Evolutionary conservation across 1,284 basidiomycete species (phyloP).

Genomic region (Takashimella tepidaria): DNA sequence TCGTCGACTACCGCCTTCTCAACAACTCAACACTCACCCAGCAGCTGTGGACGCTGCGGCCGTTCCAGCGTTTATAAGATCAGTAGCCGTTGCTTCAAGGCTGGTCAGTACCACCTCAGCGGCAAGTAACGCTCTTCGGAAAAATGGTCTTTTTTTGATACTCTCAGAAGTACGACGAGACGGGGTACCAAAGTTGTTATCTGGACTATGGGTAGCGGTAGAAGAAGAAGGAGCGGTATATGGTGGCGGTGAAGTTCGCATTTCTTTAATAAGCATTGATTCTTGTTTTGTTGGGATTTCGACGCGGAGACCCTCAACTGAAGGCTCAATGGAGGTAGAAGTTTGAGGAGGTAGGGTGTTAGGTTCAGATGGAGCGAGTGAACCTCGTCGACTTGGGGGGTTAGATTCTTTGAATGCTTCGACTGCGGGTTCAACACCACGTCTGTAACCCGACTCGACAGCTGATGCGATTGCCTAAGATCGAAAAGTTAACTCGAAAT

Average conservation of each 20-base stretch:
- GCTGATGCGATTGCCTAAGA: conserved; percentile 31
- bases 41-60: conserved; percentile 57
- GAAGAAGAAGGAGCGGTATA: not conserved
- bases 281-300: conserved; percentile 8
- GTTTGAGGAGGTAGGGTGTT: conserved; percentile 11
- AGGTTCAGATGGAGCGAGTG: not conserved
- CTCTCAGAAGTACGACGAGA: conserved; percentile 2
- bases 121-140: conserved; percentile 58
- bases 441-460: conserved; percentile 27
- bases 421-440: conserved; percentile 21
- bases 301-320: conserved; percentile 10
- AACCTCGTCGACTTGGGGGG: conserved; percentile 12
- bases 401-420: conserved; percentile 1
- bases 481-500: conserved; percentile 1
- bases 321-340: conserved; percentile 11
- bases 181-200: not conserved
- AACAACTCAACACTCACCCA: too few relatives aligned
- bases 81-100: conserved; percentile 60
- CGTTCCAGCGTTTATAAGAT: conserved; percentile 58
- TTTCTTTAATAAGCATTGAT: conserved; percentile 7
- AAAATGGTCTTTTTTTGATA: conserved; percentile 38
- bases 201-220: too few relatives aligned
- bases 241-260: conserved; percentile 1
- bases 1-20: too few relatives aligned
- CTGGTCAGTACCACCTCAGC: conserved; percentile 68